phyloP scores from a whole-genome alignment of 139 green algal species.

The Picochlorum sp. region DNA sequence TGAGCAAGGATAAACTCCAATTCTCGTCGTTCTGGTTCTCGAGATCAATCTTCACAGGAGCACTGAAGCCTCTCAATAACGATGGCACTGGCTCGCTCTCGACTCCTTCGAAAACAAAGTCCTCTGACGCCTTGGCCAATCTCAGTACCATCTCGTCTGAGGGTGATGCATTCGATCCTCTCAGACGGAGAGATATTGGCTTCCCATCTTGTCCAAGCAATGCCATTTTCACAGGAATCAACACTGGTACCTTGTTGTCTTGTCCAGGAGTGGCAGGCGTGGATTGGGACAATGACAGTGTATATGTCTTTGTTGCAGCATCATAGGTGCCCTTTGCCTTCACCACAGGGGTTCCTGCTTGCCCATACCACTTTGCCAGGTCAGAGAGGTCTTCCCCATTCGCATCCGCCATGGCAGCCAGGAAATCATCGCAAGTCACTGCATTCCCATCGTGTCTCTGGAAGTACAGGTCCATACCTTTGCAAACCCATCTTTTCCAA shows the following conservation, averaged over 20 bases:
- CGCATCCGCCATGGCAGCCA: constrained; percentile 90
- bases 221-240: constrained; percentile 75
- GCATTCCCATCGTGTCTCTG: constrained; percentile 89
- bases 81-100: constrained; percentile 62
- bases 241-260: constrained; percentile 59
- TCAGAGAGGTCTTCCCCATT: constrained; percentile 74
- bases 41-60: constrained; percentile 78
- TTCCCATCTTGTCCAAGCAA: constrained; percentile 70
- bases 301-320: constrained; percentile 64
- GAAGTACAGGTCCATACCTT: constrained; percentile 98
- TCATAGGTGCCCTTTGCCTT: constrained; percentile 64
- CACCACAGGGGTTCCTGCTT: constrained; percentile 85
- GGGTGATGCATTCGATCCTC: constrained; percentile 9
- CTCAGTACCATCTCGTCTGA: constrained; percentile 58
- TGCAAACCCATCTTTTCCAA: constrained; percentile 90
- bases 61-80: constrained; percentile 88
- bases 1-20: constrained; percentile 84
- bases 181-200: constrained; percentile 68
- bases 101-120: constrained; percentile 55
- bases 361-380: constrained; percentile 67
- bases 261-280: constrained; percentile 69
- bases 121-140: constrained; percentile 37
- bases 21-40: constrained; percentile 76
- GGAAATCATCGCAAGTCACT: constrained; percentile 98
- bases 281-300: constrained; percentile 56